These are phyloP conservation scores for Acmispon strigosus DNA, from an alignment of 306 rosid species.

Conservation along the genomic window DNA sequence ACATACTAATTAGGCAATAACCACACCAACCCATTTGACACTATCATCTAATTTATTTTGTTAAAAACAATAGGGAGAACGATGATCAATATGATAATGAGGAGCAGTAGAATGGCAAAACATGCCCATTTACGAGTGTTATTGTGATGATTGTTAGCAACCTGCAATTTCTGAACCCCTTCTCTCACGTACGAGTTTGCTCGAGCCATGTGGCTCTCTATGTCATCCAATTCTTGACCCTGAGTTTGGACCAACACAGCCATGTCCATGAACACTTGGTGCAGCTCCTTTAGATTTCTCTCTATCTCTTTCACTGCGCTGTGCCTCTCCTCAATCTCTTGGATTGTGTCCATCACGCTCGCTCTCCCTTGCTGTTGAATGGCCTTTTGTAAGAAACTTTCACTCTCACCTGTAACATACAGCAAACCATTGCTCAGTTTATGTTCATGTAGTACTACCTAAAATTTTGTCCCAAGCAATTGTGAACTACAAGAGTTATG, in stretches of 20 bases:
- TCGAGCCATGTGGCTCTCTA: constrained; percentile 63
- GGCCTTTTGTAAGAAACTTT: constrained; percentile 74
- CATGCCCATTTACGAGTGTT: constrained; percentile 57
- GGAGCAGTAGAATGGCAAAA: constrained; percentile 39
- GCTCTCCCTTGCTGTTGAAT: constrained; percentile 84
- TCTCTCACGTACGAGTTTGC: constrained; percentile 59
- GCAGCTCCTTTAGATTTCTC: constrained; percentile 72
- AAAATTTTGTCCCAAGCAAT: too few relatives aligned
- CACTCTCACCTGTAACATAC: constrained; percentile 66
- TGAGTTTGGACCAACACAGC: constrained; percentile 73
- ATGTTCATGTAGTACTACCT: too few relatives aligned
- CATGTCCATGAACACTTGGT: constrained; percentile 93
- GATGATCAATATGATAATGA: constrained; percentile 40
- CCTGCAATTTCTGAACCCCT: constrained; percentile 49
- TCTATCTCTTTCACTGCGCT: constrained; percentile 77
- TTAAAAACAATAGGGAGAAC: constrained; percentile 38
- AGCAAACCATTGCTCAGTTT: too few relatives aligned
- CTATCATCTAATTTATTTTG: not conserved
- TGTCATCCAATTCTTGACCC: constrained; percentile 77
- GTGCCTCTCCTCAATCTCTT: constrained; percentile 85
- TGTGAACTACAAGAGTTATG: too few relatives aligned
- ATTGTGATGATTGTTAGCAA: constrained; percentile 50
- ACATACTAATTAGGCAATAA: too few relatives aligned
- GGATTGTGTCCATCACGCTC: constrained; percentile 56
- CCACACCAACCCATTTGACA: too few relatives aligned